Base-by-base conservation (phyloP, 164 flowering plant species). In the Santalum album region DNA sequence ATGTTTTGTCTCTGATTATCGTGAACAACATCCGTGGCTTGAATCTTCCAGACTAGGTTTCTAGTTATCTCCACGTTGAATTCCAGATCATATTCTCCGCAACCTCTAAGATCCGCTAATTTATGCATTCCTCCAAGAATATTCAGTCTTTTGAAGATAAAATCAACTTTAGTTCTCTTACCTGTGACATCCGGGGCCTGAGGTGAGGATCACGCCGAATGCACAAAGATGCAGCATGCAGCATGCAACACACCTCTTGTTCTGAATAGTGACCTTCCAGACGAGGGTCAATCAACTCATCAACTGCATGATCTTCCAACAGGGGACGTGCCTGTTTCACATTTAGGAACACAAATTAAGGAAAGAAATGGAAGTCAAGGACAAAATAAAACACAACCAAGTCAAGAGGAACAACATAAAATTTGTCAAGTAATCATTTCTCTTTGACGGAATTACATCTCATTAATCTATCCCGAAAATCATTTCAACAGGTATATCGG, bases 121-220 rank as follows among this genome's bases (percentile, higher is more conserved):
- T n/a, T n/a, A n/a, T n/a, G 1, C 42, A 9, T 11, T 38, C 4
- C 42, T 38, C 14, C 42, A 38, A 38, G 16, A 38, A 38, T 15
- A 9, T 38, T 38, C 42, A 38, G 7, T 38, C 2, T 38, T 14
- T 9, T 0, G 3, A 3, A 38, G 14, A 15, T 14, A 38, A 38
- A 2, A 15, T 0, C 42, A 38, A 38, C 16, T 38, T 11, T 15
- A 38, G 14, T 38, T 3, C 17, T 17, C 26, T 55, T 62, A 78
- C 90, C 82, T 78, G 82, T 35, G 86, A 83, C 82, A 81, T 81
- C 9, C 82, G 80, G 19, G 90, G 84, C 60, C 90, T 70, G 4
- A 63, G 55, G 19, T 75, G 78, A 32, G 90, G 82, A 61, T 83
- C 86, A 12, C 82, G 65, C 12, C 80, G 66, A 34, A 82, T 76